phyloP scores from a whole-genome alignment of 2,329 filamentous ascomycete genomes.

The Aspergillus fumigatiaffinis region DNA sequence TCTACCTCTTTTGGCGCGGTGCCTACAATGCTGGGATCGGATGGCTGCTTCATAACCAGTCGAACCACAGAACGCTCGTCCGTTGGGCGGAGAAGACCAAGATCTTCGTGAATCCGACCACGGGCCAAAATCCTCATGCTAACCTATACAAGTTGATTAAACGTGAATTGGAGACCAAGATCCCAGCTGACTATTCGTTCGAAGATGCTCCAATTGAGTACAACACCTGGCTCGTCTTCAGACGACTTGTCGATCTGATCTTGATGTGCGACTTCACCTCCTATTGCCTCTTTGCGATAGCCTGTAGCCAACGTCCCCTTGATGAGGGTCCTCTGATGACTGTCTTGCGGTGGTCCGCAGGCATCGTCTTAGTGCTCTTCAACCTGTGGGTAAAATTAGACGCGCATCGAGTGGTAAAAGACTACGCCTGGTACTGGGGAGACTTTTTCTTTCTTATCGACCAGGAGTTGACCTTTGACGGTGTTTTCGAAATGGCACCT shows the following conservation, averaged over 20 bases:
- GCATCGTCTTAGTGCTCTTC: slow-evolving; percentile 78
- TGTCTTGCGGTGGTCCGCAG: slow-evolving; percentile 70
- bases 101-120: slow-evolving; percentile 78
- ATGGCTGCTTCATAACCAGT: slow-evolving; percentile 82
- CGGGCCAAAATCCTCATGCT: slow-evolving; percentile 78
- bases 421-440: slow-evolving; percentile 99
- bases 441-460: slow-evolving; percentile 99
- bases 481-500: slow-evolving; percentile 97
- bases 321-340: slow-evolving; percentile 69
- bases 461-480: slow-evolving; percentile 95
- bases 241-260: slow-evolving; percentile 91
- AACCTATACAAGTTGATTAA: slow-evolving; percentile 81
- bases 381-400: slow-evolving; percentile 99
- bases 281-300: slow-evolving; percentile 91
- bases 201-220: slow-evolving; percentile 93
- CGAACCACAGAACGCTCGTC: slow-evolving; percentile 79
- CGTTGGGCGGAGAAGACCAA: slow-evolving; percentile 81
- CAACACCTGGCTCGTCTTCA: slow-evolving; percentile 97
- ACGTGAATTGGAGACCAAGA: slow-evolving; percentile 88
- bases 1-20: slow-evolving; percentile 89
- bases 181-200: slow-evolving; percentile 88
- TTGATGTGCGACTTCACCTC: slow-evolving; percentile 98
- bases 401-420: slow-evolving; percentile 95
- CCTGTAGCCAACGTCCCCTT: slow-evolving; percentile 71
- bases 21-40: slow-evolving; percentile 95